A percentile compares a stretch with the other conserved stretches of the same genome.
Evolutionary conservation across 2,329 filamentous ascomycete species (phyloP).

Genomic region (Colletotrichum graminicola): DNA sequence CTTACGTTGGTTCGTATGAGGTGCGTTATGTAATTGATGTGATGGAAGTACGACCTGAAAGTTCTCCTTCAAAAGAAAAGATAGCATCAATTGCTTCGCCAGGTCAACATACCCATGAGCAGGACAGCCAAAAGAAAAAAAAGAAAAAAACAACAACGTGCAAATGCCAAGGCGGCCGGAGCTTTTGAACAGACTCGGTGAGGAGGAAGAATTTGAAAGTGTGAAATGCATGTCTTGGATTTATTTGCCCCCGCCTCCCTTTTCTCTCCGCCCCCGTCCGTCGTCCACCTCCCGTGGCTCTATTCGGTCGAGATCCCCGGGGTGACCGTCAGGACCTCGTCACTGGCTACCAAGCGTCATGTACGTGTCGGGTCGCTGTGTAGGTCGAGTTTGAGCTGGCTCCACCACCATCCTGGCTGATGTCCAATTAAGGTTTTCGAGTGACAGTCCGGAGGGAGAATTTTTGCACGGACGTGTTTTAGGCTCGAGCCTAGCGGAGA

Average conservation of each 20-base stretch:
- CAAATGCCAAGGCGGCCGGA: too few species aligned
- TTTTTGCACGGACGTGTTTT: slow-evolving; percentile 12
- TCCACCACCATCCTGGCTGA: slow-evolving; percentile 22
- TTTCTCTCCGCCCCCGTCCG: background rate
- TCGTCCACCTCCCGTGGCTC: background rate
- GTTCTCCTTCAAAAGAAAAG: too few species aligned
- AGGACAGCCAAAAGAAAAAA: too few species aligned
- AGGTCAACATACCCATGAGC: too few species aligned
- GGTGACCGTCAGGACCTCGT: background rate
- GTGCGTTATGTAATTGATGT: background rate
- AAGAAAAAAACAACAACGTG: too few species aligned
- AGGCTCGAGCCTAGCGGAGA: slow-evolving; percentile 4
- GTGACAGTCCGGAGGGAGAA: slow-evolving; percentile 26
- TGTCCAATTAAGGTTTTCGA: slow-evolving; percentile 42
- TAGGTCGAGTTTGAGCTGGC: slow-evolving; percentile 10
- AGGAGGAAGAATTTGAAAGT: background rate
- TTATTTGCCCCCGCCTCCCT: background rate
- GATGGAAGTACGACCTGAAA: too few species aligned
- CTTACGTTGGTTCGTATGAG: background rate
- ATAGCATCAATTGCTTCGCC: too few species aligned
- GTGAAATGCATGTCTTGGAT: background rate
- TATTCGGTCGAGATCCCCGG: background rate
- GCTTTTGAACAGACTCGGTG: background rate
- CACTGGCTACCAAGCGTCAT: background rate
- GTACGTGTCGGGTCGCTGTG: background rate